These are phyloP conservation scores for Plasmodium ovale DNA, from an alignment of 169 alveolate genomes.

Conservation along the genomic window DNA sequence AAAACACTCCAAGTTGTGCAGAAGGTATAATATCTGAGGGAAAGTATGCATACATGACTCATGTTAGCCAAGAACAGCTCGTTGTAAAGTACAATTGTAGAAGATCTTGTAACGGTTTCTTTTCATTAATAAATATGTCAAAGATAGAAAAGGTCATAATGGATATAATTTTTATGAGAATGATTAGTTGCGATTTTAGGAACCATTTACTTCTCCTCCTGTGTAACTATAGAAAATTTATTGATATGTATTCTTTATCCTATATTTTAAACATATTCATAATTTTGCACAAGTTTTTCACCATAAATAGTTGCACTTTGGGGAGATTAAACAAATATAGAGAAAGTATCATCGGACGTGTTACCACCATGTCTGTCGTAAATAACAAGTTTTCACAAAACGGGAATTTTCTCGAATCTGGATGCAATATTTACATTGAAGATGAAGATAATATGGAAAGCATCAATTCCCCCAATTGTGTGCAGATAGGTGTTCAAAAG, in stretches of 20 bases:
- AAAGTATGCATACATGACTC: too few relatives aligned
- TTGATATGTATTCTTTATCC: slow-evolving; percentile 75
- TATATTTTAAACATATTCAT: slow-evolving; percentile 60
- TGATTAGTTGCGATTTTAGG: slow-evolving; percentile 67
- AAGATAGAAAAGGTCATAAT: slow-evolving; percentile 59
- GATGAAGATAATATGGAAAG: neutral
- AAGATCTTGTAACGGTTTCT: too few relatives aligned
- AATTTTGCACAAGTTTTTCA: slow-evolving; percentile 23
- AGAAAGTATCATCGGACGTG: neutral
- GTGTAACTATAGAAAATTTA: slow-evolving; percentile 68
- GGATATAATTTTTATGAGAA: slow-evolving; percentile 53
- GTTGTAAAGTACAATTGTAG: too few relatives aligned
- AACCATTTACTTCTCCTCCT: slow-evolving; percentile 44
- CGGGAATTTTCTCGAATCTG: neutral
- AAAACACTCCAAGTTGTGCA: too few relatives aligned
- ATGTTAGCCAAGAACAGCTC: too few relatives aligned
- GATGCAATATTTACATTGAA: neutral
- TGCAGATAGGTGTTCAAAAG: neutral
- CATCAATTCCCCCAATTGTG: neutral
- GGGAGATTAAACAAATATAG: neutral
- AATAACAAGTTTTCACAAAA: neutral
- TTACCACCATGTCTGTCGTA: neutral
- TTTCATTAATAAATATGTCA: slow-evolving; percentile 48
- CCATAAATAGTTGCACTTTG: too few relatives aligned
- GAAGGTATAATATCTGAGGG: too few relatives aligned